phyloP scores from a whole-genome alignment of 768 basidiomycete species.

The Rhodotorula kratochvilovae region DNA sequence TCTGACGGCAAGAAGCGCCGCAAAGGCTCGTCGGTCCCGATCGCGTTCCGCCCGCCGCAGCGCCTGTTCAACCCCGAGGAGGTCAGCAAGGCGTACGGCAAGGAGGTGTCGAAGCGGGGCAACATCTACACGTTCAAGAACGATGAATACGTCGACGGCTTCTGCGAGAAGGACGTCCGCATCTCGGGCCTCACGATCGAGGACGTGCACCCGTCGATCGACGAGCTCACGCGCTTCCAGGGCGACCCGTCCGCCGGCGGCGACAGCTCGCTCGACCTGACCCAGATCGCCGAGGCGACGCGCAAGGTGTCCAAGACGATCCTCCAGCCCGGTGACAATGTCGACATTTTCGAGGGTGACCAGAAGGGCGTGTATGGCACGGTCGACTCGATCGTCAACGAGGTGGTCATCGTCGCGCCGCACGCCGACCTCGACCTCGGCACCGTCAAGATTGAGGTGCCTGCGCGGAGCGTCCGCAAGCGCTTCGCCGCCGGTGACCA shows the following conservation, averaged over 20 bases:
- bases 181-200: conserved; percentile 71
- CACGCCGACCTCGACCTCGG: conserved; percentile 60
- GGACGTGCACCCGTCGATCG: conserved; percentile 88
- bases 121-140: conserved; percentile 74
- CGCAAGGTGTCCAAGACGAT: conserved; percentile 84
- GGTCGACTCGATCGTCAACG: conserved; percentile 80
- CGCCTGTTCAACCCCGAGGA: conserved; percentile 92
- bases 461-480: conserved; percentile 84
- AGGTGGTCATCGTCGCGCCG: conserved; percentile 67
- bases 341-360: conserved; percentile 96
- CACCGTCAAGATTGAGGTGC: conserved; percentile 64
- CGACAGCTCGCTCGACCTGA: conserved; percentile 65
- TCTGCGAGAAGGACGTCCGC: conserved; percentile 93
- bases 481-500: conserved; percentile 95
- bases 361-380: conserved; percentile 88
- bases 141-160: conserved; percentile 91
- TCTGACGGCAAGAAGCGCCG: conserved; percentile 73
- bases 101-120: conserved; percentile 64
- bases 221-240: conserved; percentile 89
- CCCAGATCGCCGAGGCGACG: conserved; percentile 86
- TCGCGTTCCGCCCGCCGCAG: conserved; percentile 67
- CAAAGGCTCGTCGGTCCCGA: conserved; percentile 56
- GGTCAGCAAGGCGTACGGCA: conserved; percentile 77
- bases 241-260: conserved; percentile 58
- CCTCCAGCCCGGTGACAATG: conserved; percentile 93